Base-by-base conservation (phyloP, 164 flowering plant species). In the Hamamelis virginiana region DNA sequence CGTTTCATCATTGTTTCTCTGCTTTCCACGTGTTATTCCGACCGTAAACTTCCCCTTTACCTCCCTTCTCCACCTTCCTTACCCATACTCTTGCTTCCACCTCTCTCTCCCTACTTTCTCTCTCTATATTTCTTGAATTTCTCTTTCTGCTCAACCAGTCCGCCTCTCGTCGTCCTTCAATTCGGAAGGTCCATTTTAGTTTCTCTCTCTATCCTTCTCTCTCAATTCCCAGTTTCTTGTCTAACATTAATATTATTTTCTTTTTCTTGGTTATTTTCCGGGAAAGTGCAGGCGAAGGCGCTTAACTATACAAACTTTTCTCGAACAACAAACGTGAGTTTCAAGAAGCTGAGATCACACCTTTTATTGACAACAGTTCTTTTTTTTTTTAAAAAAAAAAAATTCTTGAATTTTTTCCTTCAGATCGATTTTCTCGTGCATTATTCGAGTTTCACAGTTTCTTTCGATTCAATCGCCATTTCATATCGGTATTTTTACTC, bases 261-360 rank as follows among this genome's bases (percentile, higher is more conserved):
- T 33, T 6, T 33, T 33, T 33, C 41, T 33, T 33, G 41, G 41
- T 33, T 33, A 33, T 6, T 6, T 27, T 55, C 33, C 9, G 25
- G 3, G 12, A 55, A 22, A n/a, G 59, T 4, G 21, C 25, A 8
- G 12, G 25, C 27, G 15, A 55, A 23, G 58, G 41, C 41, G 41
- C 41, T 33, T 6, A 33, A 33, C 41, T 33, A 33, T 6, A 33
- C 41, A 33, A n/a, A n/a, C n/a, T n/a, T n/a, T n/a, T n/a, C n/a
- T n/a, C n/a, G n/a, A n/a, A n/a, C n/a, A 53, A 53, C 25, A 22
- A 53, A 53, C 58, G 58, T 53, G 12, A 53, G 58, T 53, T 19
- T 53, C 9, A 15, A 0, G 19, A 21, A 6, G 18, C 5, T 3
- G 12, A 53, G 9, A 53, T n/a, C 19, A 26, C 58, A 19, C 22